phyloP scores from a whole-genome alignment of 192 early-diverging fungal genomes.

The Chytriomyces sp. region DNA sequence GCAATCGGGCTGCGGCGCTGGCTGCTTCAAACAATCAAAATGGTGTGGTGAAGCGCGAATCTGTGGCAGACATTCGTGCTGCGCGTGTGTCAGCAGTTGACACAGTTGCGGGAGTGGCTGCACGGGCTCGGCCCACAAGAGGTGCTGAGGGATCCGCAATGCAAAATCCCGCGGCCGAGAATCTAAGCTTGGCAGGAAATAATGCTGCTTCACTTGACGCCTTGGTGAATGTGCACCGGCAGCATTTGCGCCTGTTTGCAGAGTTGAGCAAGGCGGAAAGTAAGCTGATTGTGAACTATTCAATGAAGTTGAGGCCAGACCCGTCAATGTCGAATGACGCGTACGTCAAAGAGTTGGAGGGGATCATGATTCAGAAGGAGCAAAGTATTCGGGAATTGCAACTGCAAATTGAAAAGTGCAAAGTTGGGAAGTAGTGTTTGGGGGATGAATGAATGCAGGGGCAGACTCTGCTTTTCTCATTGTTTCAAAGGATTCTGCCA shows the following conservation, averaged over 20 bases:
- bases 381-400: constrained; percentile 22
- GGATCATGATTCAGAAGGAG: constrained; percentile 28
- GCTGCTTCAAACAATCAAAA: background rate
- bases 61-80: background rate
- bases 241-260: constrained; percentile 55
- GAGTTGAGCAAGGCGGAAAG: constrained; percentile 54
- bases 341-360: constrained; percentile 32
- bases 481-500: background rate
- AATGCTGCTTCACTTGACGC: constrained; percentile 40
- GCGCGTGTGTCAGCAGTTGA: background rate
- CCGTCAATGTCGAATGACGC: constrained; percentile 22
- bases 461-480: background rate
- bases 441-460: background rate
- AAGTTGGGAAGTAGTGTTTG: background rate
- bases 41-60: background rate
- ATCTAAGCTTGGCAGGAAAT: background rate
- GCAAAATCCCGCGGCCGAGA: background rate
- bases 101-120: background rate
- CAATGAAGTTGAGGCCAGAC: constrained; percentile 43
- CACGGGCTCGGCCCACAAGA: background rate
- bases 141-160: background rate
- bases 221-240: constrained; percentile 53
- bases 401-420: constrained; percentile 8
- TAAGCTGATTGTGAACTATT: constrained; percentile 57
- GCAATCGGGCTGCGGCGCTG: constrained; percentile 5